Evolutionary conservation across 768 basidiomycete species (phyloP).

Genomic region (Imleria badia): DNA sequence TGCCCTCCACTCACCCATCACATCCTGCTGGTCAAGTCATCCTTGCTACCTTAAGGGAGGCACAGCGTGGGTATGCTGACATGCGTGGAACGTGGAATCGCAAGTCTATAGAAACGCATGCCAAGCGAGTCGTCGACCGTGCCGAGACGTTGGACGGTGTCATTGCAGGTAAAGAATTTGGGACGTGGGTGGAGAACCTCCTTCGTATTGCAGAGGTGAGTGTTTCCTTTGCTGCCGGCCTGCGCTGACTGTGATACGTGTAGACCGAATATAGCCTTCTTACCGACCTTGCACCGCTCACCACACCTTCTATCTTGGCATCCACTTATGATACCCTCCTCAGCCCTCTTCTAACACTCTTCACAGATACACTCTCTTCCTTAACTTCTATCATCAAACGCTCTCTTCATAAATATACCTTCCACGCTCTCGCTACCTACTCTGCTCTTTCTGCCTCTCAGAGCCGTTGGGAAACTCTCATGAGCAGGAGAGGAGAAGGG

Average conservation of each 20-base stretch:
- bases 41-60: constrained; percentile 64
- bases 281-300: constrained; percentile 60
- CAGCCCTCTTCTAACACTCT: constrained; percentile 61
- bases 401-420: constrained; percentile 73
- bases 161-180: constrained; percentile 66
- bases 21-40: constrained; percentile 74
- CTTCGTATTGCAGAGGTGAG: constrained; percentile 66
- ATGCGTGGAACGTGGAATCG: constrained; percentile 81
- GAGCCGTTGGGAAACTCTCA: constrained; percentile 64
- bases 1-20: constrained; percentile 79
- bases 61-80: constrained; percentile 80
- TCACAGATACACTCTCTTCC: constrained; percentile 62
- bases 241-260: neutral
- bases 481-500: constrained; percentile 49
- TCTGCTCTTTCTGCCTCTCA: constrained; percentile 57
- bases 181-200: constrained; percentile 66
- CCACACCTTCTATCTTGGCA: constrained; percentile 47
- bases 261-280: constrained; percentile 72
- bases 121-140: constrained; percentile 65
- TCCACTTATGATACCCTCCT: constrained; percentile 63
- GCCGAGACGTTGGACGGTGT: constrained; percentile 69
- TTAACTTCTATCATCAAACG: constrained; percentile 69
- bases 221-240: neutral
- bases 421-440: constrained; percentile 75
- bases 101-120: constrained; percentile 72